A percentile compares a stretch with the other conserved stretches of the same genome.
phyloP scores from a whole-genome alignment of 2,329 filamentous ascomycete species.

The Trichothecium sympodiale region DNA sequence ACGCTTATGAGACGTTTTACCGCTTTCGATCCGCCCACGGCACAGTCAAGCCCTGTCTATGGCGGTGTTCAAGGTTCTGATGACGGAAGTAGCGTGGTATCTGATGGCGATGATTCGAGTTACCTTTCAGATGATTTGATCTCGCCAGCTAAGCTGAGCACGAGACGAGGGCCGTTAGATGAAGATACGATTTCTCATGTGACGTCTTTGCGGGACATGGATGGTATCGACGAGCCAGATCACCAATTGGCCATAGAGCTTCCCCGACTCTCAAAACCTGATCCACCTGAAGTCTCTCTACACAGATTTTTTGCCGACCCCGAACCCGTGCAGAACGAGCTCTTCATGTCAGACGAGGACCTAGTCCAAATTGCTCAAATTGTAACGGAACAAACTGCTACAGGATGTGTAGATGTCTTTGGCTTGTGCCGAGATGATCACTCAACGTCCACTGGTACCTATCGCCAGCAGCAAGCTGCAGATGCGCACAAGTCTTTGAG shows the following conservation, averaged over 20 bases:
- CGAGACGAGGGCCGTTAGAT: constrained; percentile 29
- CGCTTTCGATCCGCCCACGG: constrained; percentile 13
- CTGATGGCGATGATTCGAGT: constrained; percentile 45
- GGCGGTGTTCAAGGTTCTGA: constrained; percentile 21
- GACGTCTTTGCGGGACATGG: constrained; percentile 38
- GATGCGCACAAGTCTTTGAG: constrained; percentile 36
- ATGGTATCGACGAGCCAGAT: constrained; percentile 33
- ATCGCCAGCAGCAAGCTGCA: constrained; percentile 29
- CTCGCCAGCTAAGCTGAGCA: constrained; percentile 37
- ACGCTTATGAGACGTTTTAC: constrained; percentile 16
- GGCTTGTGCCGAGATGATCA: constrained; percentile 11
- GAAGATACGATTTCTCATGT: constrained; percentile 43
- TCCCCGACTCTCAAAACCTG: constrained; percentile 34
- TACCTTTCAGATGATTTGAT: constrained; percentile 36
- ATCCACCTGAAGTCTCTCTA: constrained; percentile 37
- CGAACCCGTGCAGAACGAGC: constrained; percentile 37
- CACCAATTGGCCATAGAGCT: constrained; percentile 37
- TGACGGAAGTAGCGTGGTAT: constrained; percentile 39
- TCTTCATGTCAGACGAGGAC: constrained; percentile 43
- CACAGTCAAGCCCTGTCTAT: constrained; percentile 24
- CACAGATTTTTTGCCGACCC: constrained; percentile 47
- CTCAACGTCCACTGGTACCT: constrained; percentile 12
- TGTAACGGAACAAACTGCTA: constrained; percentile 58
- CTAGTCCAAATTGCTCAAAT: constrained; percentile 58
- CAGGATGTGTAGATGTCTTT: constrained; percentile 30